Evolutionary conservation across 2,329 filamentous ascomycete species (phyloP).

Genomic region (Colletotrichum siamense): DNA sequence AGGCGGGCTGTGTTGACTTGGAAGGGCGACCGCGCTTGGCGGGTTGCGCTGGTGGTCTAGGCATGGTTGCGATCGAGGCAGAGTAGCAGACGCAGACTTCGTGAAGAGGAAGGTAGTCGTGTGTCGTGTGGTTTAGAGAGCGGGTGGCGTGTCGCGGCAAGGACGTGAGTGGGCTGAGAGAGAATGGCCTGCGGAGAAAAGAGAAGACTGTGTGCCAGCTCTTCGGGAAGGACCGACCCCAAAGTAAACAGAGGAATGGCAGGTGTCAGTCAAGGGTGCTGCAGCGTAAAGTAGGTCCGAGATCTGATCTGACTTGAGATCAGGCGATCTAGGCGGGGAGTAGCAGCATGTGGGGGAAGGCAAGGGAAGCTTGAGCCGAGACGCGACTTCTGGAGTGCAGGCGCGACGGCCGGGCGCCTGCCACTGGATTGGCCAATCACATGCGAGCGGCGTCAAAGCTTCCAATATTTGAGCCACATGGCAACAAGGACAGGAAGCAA

Average conservation of each 20-base stretch:
- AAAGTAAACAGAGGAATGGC: not conserved
- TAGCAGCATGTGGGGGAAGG: constrained; percentile 4
- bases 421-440: constrained; percentile 10
- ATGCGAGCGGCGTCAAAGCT: not conserved
- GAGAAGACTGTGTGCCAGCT: not conserved
- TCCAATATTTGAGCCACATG: not conserved
- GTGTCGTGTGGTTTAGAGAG: not conserved
- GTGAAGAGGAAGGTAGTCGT: not conserved
- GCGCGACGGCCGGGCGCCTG: not conserved
- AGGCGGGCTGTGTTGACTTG: constrained; percentile 20
- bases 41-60: constrained; percentile 41
- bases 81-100: not conserved
- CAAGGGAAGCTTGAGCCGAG: not conserved
- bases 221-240: not conserved
- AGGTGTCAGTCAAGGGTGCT: constrained; percentile 9
- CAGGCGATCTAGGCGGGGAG: constrained; percentile 18
- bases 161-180: not conserved
- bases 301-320: constrained; percentile 16
- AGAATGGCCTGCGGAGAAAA: not conserved
- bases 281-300: not conserved
- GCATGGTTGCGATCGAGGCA: constrained; percentile 30
- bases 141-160: not conserved
- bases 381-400: constrained; percentile 3
- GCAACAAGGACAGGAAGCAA: not conserved
- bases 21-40: constrained; percentile 40